Conservation (phyloP, 352 stramenopile species). For the Phytophthora brassicae region DNA sequence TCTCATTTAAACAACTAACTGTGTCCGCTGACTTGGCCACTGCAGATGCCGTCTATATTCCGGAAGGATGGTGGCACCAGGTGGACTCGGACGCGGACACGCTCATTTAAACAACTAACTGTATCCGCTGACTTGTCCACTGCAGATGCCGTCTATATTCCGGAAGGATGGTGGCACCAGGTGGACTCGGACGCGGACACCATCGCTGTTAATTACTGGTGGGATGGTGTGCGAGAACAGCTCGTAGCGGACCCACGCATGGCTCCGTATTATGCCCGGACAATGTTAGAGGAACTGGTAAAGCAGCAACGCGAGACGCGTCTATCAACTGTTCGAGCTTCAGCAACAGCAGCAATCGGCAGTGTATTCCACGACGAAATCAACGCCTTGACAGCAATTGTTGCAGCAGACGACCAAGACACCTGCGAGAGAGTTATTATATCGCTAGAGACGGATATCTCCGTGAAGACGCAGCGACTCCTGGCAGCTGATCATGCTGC, state of each 20-base stretch:
- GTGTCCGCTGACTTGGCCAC: not conserved
- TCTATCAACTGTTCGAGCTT: constrained; percentile 24
- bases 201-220: constrained; percentile 86
- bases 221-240: constrained; percentile 58
- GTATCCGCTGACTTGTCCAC: not conserved
- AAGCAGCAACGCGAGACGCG: constrained; percentile 39
- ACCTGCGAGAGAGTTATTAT: constrained; percentile 38
- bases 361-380: constrained; percentile 8
- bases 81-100: constrained; percentile 76
- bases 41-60: constrained; percentile 76
- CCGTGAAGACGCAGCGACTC: constrained; percentile 18
- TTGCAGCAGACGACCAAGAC: constrained; percentile 19
- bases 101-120: constrained; percentile 10
- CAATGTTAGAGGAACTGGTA: constrained; percentile 65
- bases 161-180: constrained; percentile 88
- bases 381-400: constrained; percentile 14
- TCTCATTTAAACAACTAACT: constrained; percentile 1
- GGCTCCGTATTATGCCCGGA: constrained; percentile 62
- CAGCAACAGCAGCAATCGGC: not conserved
- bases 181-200: constrained; percentile 76
- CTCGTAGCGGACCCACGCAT: constrained; percentile 47
- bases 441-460: constrained; percentile 11
- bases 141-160: constrained; percentile 76
- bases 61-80: constrained; percentile 88
- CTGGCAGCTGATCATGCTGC: constrained; percentile 21